These are phyloP conservation scores for Zygosaccharomyces rouxii DNA, from an alignment of 805 yeast genomes.

Conservation along the genomic window DNA sequence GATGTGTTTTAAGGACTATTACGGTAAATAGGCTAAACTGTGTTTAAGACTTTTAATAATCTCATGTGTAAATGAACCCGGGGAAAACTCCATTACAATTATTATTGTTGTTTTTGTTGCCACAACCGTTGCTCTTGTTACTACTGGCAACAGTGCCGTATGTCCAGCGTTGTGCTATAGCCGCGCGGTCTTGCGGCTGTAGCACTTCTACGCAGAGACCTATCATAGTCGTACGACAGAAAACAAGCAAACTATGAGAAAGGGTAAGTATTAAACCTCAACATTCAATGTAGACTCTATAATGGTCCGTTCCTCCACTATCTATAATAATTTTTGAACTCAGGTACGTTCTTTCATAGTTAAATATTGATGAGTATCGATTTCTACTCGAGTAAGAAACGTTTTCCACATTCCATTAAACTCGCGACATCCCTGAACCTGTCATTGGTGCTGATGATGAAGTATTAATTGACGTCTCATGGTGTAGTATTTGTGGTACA, in stretches of 20 bases:
- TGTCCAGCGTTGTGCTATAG: background rate
- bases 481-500: slow-evolving; percentile 60
- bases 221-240: no score
- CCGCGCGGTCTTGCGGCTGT: background rate
- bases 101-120: background rate
- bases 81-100: background rate
- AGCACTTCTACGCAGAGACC: no score
- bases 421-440: slow-evolving; percentile 34
- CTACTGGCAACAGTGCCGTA: background rate
- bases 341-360: no score
- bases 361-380: no score
- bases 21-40: slow-evolving; percentile 1
- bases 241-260: no score
- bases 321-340: no score
- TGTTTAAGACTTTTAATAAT: background rate
- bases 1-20: slow-evolving; percentile 44
- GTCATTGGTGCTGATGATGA: slow-evolving; percentile 35
- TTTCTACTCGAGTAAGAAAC: no score
- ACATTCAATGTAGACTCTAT: no score
- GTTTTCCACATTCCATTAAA: background rate
- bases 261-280: no score
- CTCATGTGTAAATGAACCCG: slow-evolving; percentile 5
- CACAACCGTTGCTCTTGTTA: background rate
- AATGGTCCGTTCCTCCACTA: no score
- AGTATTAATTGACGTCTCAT: slow-evolving; percentile 40